phyloP scores from a whole-genome alignment of 2,329 filamentous ascomycete genomes.

The Arthroderma sp. region DNA sequence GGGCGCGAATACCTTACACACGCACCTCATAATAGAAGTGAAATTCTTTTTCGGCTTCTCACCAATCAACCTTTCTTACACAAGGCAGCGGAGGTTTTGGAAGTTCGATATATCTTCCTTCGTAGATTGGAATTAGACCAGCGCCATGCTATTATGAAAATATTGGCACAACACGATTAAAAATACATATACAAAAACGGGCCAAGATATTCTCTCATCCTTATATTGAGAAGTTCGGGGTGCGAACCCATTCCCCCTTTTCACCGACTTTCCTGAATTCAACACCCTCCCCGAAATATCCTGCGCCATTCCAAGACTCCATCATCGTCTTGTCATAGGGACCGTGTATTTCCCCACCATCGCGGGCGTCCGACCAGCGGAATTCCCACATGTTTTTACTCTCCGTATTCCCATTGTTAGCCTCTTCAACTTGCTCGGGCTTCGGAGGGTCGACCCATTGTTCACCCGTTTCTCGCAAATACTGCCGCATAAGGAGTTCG shows the following conservation, averaged over 20 bases:
- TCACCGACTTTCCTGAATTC: constrained; percentile 55
- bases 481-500: constrained; percentile 71
- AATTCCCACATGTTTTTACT: constrained; percentile 63
- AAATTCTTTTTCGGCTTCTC: too few relatives aligned
- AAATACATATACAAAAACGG: too few relatives aligned
- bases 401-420: constrained; percentile 9
- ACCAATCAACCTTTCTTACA: too few relatives aligned
- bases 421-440: constrained; percentile 20
- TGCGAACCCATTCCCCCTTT: constrained; percentile 41
- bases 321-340: constrained; percentile 78
- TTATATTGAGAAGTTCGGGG: constrained; percentile 39
- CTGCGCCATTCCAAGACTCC: constrained; percentile 80
- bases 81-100: too few relatives aligned
- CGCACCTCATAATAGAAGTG: too few relatives aligned
- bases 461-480: constrained; percentile 72
- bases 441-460: constrained; percentile 52
- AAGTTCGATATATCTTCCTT: too few relatives aligned
- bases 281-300: constrained; percentile 84
- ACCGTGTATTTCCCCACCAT: constrained; percentile 65
- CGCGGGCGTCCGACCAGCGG: constrained; percentile 77
- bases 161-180: too few relatives aligned
- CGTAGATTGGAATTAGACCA: too few relatives aligned
- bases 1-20: too few relatives aligned
- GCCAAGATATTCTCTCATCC: background rate
- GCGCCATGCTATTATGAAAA: too few relatives aligned